Conservation (phyloP, 306 rosid genomes). For the Aeschynomene evenia region DNA sequence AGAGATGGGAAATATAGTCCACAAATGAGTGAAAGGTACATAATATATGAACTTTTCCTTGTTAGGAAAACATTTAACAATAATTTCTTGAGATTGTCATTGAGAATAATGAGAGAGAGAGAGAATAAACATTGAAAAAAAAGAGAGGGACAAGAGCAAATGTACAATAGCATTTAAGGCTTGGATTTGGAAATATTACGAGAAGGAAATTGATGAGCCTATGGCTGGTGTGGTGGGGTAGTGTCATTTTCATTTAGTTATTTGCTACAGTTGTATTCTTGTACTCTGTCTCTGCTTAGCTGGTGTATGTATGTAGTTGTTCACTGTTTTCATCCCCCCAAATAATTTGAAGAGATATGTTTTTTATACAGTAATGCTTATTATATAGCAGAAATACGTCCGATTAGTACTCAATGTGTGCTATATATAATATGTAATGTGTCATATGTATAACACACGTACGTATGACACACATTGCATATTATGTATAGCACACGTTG, state of each 20-base stretch:
- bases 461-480: too few species aligned
- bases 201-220: conserved; percentile 40
- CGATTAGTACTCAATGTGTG: too few species aligned
- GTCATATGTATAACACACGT: too few species aligned
- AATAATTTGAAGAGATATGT: conserved; percentile 10
- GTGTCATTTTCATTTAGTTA: conserved; percentile 68
- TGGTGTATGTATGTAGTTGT: conserved; percentile 36
- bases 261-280: conserved; percentile 27
- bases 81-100: not conserved
- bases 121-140: not conserved
- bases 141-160: conserved; percentile 14
- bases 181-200: conserved; percentile 45
- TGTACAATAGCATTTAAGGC: conserved; percentile 45
- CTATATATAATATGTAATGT: too few species aligned
- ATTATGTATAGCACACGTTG: too few species aligned
- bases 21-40: not conserved
- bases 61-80: not conserved
- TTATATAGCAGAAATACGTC: too few species aligned
- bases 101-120: not conserved
- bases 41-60: not conserved
- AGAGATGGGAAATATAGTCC: not conserved
- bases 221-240: conserved; percentile 51
- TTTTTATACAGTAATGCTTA: too few species aligned
- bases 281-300: conserved; percentile 34
- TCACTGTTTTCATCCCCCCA: conserved; percentile 17